A percentile compares a stretch with the other conserved stretches of the same genome.
phyloP scores from a whole-genome alignment of 1,139 yeast genomes.

The Geotrichum armillariae region DNA sequence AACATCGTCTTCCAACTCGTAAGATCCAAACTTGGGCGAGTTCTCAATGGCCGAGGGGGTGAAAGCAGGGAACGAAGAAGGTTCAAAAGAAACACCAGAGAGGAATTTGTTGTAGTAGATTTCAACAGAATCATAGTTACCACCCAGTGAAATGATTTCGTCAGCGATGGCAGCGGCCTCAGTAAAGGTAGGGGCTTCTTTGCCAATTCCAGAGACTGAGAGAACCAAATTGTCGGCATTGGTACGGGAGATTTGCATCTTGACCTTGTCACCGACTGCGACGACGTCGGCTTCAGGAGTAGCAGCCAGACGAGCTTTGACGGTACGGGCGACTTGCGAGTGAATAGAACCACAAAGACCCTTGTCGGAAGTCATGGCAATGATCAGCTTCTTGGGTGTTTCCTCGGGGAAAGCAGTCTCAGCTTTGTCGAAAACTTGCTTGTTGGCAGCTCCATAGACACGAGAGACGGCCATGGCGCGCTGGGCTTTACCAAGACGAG shows the following conservation, averaged over 20 bases:
- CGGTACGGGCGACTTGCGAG: slow-evolving; percentile 87
- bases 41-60: slow-evolving; percentile 71
- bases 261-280: slow-evolving; percentile 92
- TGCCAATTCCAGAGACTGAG: slow-evolving; percentile 88
- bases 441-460: slow-evolving; percentile 77
- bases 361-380: slow-evolving; percentile 94
- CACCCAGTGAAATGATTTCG: slow-evolving; percentile 61
- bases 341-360: slow-evolving; percentile 99
- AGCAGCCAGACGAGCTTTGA: slow-evolving; percentile 67
- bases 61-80: slow-evolving; percentile 66
- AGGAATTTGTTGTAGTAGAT: slow-evolving; percentile 85
- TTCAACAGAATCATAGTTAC: slow-evolving; percentile 71
- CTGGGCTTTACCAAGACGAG: slow-evolving; percentile 94
- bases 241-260: slow-evolving; percentile 84
- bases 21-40: slow-evolving; percentile 85
- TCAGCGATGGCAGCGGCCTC: slow-evolving; percentile 91
- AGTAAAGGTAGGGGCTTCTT: slow-evolving; percentile 90
- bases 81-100: slow-evolving; percentile 88
- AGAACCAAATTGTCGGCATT: slow-evolving; percentile 67
- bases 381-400: slow-evolving; percentile 57
- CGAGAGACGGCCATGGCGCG: slow-evolving; percentile 91
- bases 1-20: slow-evolving; percentile 75
- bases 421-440: slow-evolving; percentile 76
- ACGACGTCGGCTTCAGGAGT: slow-evolving; percentile 76
- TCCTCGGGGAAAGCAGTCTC: slow-evolving; percentile 61